Percentiles rank a stretch among this genome's conserved stretches.
Conservation (phyloP, 2,329 filamentous ascomycete species). For the Pestalotiopsis sp. region DNA sequence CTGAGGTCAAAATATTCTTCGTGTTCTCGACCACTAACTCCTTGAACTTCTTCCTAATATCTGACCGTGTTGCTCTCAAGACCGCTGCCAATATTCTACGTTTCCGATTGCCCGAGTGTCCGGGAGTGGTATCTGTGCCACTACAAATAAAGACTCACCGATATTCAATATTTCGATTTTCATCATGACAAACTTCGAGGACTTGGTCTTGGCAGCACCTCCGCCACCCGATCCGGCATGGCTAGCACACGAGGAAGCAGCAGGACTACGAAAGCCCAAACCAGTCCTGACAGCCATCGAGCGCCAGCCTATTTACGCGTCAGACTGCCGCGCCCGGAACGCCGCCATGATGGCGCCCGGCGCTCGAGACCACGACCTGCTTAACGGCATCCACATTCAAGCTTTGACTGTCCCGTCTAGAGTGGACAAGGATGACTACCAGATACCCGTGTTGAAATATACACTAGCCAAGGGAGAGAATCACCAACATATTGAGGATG, state of each 20-base stretch:
- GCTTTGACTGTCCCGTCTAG: constrained; percentile 33
- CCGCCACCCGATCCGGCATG: constrained; percentile 44
- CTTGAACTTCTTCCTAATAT: neutral
- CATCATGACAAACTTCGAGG: neutral
- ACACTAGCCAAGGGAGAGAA: constrained; percentile 20
- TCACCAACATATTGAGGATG: neutral
- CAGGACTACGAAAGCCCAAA: constrained; percentile 29
- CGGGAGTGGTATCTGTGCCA: neutral
- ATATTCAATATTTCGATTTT: neutral
- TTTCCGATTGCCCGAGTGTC: too few relatives aligned
- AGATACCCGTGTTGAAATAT: constrained; percentile 41
- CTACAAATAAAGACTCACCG: neutral
- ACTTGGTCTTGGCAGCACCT: constrained; percentile 31
- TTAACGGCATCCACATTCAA: constrained; percentile 32
- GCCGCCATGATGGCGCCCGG: constrained; percentile 36
- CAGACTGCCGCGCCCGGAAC: constrained; percentile 41
- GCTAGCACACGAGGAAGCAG: constrained; percentile 38
- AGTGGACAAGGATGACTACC: constrained; percentile 29
- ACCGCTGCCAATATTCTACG: too few relatives aligned
- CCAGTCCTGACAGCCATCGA: constrained; percentile 28
- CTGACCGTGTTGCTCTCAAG: neutral
- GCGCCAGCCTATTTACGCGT: constrained; percentile 42
- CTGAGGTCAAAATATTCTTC: neutral
- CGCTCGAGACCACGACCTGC: constrained; percentile 39
- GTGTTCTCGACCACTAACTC: neutral